Conservation (phyloP, 202 grass and related monocot species). For the Zizania palustris region DNA sequence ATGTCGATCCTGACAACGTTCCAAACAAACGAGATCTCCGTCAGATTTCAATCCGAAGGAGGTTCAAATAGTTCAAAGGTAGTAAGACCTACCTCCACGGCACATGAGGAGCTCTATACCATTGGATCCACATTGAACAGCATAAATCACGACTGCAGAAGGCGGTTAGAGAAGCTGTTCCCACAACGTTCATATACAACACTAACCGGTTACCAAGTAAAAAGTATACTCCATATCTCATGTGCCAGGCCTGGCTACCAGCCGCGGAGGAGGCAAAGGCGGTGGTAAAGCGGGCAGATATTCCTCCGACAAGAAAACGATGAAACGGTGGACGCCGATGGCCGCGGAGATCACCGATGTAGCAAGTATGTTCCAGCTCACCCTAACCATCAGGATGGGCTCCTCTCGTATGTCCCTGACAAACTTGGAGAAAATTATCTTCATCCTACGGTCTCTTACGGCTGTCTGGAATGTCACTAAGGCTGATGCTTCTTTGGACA, state of each 20-base stretch:
- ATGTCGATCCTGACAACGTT: no score
- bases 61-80: no score
- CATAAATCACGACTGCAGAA: no score
- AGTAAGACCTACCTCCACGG: no score
- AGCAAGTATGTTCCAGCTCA: slow-evolving; percentile 50
- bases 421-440: slow-evolving; percentile 70
- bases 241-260: background rate
- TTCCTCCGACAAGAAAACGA: slow-evolving; percentile 60
- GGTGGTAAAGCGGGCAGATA: slow-evolving; percentile 40
- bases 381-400: slow-evolving; percentile 51
- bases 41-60: no score
- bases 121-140: no score
- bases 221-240: background rate
- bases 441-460: slow-evolving; percentile 63
- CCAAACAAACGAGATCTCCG: no score
- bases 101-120: no score
- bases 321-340: slow-evolving; percentile 54
- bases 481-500: slow-evolving; percentile 39
- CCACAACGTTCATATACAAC: slow-evolving; percentile 32
- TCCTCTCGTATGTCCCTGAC: slow-evolving; percentile 57
- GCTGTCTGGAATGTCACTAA: slow-evolving; percentile 40
- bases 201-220: background rate
- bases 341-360: slow-evolving; percentile 47
- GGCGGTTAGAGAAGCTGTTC: no score
- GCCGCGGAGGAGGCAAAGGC: slow-evolving; percentile 22